Evolutionary conservation across 371 early-diverging fungal species (phyloP).

Genomic region (Syncephalastrum sp.): DNA sequence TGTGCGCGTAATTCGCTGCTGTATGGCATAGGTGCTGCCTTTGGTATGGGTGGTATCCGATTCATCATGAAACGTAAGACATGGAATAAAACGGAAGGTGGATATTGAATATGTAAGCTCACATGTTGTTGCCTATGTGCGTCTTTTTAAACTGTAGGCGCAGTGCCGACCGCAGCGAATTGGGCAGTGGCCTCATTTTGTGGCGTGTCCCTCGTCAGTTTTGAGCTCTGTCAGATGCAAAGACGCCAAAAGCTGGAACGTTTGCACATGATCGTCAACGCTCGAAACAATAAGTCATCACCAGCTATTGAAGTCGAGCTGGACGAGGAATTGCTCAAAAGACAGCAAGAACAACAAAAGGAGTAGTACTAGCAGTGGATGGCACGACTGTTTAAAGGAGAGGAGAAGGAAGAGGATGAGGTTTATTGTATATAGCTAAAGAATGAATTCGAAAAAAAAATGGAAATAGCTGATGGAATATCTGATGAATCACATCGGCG

Average conservation of each 20-base stretch:
- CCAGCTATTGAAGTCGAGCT: too few relatives aligned
- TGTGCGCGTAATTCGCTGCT: conserved; percentile 48
- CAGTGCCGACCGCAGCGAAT: conserved; percentile 40
- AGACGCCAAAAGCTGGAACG: conserved; percentile 38
- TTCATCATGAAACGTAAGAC: conserved; percentile 34
- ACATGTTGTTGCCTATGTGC: conserved; percentile 3
- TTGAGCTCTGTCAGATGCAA: conserved; percentile 49
- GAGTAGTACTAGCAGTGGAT: too few relatives aligned
- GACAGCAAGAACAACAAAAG: too few relatives aligned
- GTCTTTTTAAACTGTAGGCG: conserved; percentile 7
- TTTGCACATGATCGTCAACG: conserved; percentile 37
- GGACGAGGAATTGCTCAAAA: too few relatives aligned
- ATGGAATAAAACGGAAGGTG: neutral
- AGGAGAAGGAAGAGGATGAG: neutral
- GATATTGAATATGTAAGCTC: neutral
- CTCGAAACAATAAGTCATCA: too few relatives aligned
- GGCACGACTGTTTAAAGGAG: neutral
- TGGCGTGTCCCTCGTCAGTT: conserved; percentile 37
- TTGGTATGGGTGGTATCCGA: conserved; percentile 40
- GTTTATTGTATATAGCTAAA: conserved; percentile 4
- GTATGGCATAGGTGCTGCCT: conserved; percentile 49
- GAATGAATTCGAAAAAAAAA: conserved; percentile 9
- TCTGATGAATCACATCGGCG: too few relatives aligned
- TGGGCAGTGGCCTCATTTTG: conserved; percentile 52
- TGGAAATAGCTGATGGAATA: neutral